Base-by-base conservation (phyloP, 371 early-diverging fungal genomes). In the Rhizomucor pusillus region DNA sequence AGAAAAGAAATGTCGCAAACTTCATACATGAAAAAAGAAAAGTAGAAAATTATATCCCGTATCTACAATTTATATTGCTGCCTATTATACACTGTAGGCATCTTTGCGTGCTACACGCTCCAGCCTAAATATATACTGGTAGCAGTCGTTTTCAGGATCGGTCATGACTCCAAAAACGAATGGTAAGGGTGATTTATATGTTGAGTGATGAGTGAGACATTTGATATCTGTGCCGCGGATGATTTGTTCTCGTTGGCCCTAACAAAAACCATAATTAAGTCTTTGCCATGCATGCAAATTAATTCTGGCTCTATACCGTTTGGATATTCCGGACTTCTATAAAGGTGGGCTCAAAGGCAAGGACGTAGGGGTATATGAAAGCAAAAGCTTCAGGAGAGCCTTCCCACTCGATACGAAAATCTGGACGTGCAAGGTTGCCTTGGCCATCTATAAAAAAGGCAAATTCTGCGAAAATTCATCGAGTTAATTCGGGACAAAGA, bases 191-290 rank as follows among this genome's bases (percentile, higher is more conserved):
- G 47, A 46, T 34, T 49, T 49, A 20, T 61, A 49, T 3, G 61
- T 54, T 50, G 64, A 52, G 37, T 75, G 67, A 7, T 23, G 46
- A n/a, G 35, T 50, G 14, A 84, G 65, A 45, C 69, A 79, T 11
- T 71, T 69, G 35, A 81, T 70, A 44, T 77, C 71, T 12, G 66
- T 60, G 3, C 79, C 79, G 18, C 70, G 73, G 43, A 84, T 79
- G 11, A 84, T 72, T 63, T 84, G 84, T 24, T 71, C 78, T 37
- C 80, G 62, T 36, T 67, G 59, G 19, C 80, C 77, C 66, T 71
- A 55, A n/a, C n/a, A n/a, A n/a, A n/a, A n/a, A n/a, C n/a, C n/a
- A n/a, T n/a, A n/a, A n/a, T n/a, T n/a, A n/a, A n/a, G n/a, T n/a
- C n/a, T n/a, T n/a, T n/a, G n/a, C n/a, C n/a, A n/a, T 41, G 9